Base-by-base conservation (phyloP, 495 filamentous ascomycete species). In the Neurospora africana region DNA sequence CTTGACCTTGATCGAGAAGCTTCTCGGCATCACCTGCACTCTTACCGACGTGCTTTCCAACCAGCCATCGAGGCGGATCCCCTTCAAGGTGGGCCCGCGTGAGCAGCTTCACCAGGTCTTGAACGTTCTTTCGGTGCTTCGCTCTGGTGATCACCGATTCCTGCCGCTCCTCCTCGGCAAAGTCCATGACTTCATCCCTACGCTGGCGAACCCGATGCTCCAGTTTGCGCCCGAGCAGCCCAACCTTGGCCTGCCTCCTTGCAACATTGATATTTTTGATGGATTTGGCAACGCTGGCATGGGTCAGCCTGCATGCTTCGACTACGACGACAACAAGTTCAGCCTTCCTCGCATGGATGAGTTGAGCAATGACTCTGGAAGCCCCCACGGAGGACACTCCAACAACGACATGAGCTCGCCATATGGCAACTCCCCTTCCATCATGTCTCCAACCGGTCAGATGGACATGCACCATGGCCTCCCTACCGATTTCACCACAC, bases 21-120 rank as follows among this genome's bases (percentile, higher is more conserved):
- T 95, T 47, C 89, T 93, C 72, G 90, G 91, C 76, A 85, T 94
- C 53, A 87, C 92, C 7, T 91, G 87, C 76, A 88, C 91, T 21
- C 83, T 95, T 65, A 88, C 87, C 17, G 92, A 95, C 75, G 88
- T 92, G 9, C 88, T 95, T 68, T 85, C 89, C 5, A 87, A 89
- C 71, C 86, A 92, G 8, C 86, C 87, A 11, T 80, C 87, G 0
- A 85, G 89, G 3, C 83, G 86, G 5, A 83, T 86, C 17, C 83
- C 86, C 23, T 91, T 91, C 78, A 85, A 86, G 33, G 81, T 88
- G 30, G 89, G 91, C 0, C 92, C 92, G 9, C 88, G 87, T 37
- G 90, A 93, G 73, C 89, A 92, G 75, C 87, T 94, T n/a, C 86
- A 88, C 70, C 86, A 91, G 69, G 84, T 94, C 21, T 81, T 91